Percentiles rank a stretch among this genome's conserved stretches.
Evolutionary conservation across 2,329 filamentous ascomycete species (phyloP).

Genomic region (Emergomyces orientalis): DNA sequence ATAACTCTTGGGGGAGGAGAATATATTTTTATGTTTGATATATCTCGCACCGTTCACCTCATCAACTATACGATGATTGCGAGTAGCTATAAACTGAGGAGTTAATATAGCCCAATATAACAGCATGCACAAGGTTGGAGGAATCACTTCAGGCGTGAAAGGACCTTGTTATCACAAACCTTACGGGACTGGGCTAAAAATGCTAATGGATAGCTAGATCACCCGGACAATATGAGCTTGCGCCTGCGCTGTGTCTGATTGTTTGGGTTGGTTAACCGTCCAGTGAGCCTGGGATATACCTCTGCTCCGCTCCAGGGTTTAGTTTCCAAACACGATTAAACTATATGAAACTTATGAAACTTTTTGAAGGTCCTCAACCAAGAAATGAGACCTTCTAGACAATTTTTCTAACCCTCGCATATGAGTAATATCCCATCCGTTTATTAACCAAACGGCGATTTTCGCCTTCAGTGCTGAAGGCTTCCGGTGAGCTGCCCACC

Average conservation of each 20-base stretch:
- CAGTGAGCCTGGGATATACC: not conserved
- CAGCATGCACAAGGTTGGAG: not conserved
- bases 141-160: not conserved
- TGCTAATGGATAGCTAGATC: not conserved
- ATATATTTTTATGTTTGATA: not conserved
- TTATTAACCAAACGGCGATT: too few species aligned
- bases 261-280: not conserved
- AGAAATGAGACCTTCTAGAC: not conserved
- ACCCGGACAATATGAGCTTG: not conserved
- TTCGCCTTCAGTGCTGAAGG: too few species aligned
- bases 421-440: too few species aligned
- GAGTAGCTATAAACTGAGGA: not conserved
- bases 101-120: not conserved
- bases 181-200: not conserved
- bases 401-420: not conserved
- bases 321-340: not conserved
- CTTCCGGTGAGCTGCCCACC: too few species aligned
- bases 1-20: not conserved
- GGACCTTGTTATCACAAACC: not conserved
- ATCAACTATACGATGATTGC: not conserved
- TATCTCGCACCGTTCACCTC: not conserved
- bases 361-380: not conserved
- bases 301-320: not conserved
- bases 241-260: not conserved
- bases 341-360: not conserved